Base-by-base conservation (phyloP, 768 basidiomycete species). In the Strobilomyces dryophilus region DNA sequence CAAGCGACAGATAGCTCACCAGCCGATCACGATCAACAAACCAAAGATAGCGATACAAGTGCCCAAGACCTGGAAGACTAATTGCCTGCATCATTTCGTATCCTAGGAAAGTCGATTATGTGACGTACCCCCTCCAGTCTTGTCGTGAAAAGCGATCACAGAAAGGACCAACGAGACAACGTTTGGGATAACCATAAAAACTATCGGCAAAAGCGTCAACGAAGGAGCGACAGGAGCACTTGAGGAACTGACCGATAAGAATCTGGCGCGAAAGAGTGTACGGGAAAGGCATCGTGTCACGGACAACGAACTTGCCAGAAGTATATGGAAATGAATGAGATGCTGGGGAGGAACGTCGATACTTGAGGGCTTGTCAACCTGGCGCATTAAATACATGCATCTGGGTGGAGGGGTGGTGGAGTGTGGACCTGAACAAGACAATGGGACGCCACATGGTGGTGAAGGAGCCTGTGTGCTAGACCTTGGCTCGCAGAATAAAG, bases 251-350 rank as follows among this genome's bases (percentile, higher is more conserved):
- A 62, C 66, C 43, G 49, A 70, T 53, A 43, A 53, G 32, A 34
- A 66, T 39, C 1, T 21, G 32, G 47, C 62, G 66, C 20, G 10
- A 57, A 47, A 60, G 60, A 49, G 58, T 18, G 37, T 62, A 64
- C 27, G 56, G 51, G 44, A 69, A 67, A 14, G 65, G 18, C 66
- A 67, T 69, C 44, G 39, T 47, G 61, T 61, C 61, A 55, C 68
- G 47, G 61, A 68, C 66, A 50, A 39, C 58, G 47, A 17, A 43
- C 35, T 29, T 8, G 29, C 47, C 31, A 37, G 45, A 42, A 34
- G 32, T 26, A 43, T 35, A 44, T 17, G 20, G 29, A 53, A 44
- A 49, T 54, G 54, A 54, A 50, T 48, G 51, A 37, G 35, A 43
- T 37, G 29, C 44, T 51, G 27, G 31, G 15, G 35, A 42, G 53